phyloP scores from a whole-genome alignment of 495 filamentous ascomycete species.

The Gamarada debralockiae region DNA sequence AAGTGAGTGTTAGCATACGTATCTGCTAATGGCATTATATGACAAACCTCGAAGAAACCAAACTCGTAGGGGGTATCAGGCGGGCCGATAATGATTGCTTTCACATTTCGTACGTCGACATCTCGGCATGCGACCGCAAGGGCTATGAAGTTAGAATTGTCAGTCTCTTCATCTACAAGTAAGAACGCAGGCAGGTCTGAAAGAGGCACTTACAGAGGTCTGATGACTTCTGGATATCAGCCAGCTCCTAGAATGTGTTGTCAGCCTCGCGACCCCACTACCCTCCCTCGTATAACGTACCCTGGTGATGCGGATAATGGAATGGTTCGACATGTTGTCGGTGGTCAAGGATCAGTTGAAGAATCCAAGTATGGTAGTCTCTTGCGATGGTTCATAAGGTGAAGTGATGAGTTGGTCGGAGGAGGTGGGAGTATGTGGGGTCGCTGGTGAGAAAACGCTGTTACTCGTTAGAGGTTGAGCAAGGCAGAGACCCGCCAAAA shows the following conservation, averaged over 20 bases:
- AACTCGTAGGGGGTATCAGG: slow-evolving; percentile 96
- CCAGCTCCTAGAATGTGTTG: slow-evolving; percentile 61
- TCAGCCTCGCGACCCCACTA: slow-evolving; percentile 34
- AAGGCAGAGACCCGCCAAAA: too few species aligned
- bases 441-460: not conserved
- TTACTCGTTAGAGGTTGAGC: too few species aligned
- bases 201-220: slow-evolving; percentile 70
- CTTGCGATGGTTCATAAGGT: slow-evolving; percentile 13
- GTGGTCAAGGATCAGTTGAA: not conserved
- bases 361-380: not conserved
- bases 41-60: slow-evolving; percentile 86
- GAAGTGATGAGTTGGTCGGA: not conserved
- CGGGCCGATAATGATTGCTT: slow-evolving; percentile 85
- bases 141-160: slow-evolving; percentile 42
- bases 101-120: slow-evolving; percentile 81
- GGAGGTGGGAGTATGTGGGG: not conserved
- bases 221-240: slow-evolving; percentile 71
- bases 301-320: slow-evolving; percentile 79
- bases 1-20: slow-evolving; percentile 5
- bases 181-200: not conserved
- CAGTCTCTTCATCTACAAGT: not conserved
- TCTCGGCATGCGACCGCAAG: slow-evolving; percentile 84
- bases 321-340: slow-evolving; percentile 67
- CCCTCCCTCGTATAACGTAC: slow-evolving; percentile 39
- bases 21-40: not conserved